Conservation (phyloP, 805 yeast genomes). For the Soucietia sequanensis region DNA sequence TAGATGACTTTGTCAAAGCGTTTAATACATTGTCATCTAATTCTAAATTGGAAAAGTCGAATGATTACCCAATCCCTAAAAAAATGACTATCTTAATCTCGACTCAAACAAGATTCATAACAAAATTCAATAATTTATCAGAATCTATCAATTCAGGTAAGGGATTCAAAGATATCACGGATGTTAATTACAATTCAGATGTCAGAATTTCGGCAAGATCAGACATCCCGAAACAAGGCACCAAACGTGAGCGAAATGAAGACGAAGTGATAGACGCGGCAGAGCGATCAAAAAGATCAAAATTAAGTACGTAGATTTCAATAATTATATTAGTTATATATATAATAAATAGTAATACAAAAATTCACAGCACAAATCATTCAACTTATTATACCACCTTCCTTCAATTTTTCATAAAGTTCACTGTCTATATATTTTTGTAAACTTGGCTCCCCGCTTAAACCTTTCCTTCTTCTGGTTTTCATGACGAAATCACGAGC, state of each 20-base stretch:
- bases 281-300: too few species aligned
- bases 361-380: too few species aligned
- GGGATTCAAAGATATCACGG: conserved; percentile 15
- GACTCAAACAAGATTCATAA: conserved; percentile 24
- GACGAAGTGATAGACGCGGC: too few species aligned
- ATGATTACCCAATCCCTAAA: conserved; percentile 6
- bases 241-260: too few species aligned
- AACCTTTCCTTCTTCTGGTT: conserved; percentile 85
- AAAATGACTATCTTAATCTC: conserved; percentile 18
- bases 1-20: conserved; percentile 25
- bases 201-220: not conserved
- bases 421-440: conserved; percentile 66
- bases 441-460: conserved; percentile 68
- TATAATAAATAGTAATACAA: too few species aligned
- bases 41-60: conserved; percentile 3
- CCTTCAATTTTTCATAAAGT: conserved; percentile 51
- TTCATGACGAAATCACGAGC: conserved; percentile 90
- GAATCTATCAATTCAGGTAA: conserved; percentile 16
- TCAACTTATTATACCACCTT: conserved; percentile 40
- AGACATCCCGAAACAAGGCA: too few species aligned
- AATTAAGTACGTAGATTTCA: too few species aligned
- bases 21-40: conserved; percentile 17
- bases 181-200: not conserved
- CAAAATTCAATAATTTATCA: conserved; percentile 22
- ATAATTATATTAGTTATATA: too few species aligned